phyloP scores from a whole-genome alignment of 2,329 filamentous ascomycete species.

The Paecilomyces sp. region DNA sequence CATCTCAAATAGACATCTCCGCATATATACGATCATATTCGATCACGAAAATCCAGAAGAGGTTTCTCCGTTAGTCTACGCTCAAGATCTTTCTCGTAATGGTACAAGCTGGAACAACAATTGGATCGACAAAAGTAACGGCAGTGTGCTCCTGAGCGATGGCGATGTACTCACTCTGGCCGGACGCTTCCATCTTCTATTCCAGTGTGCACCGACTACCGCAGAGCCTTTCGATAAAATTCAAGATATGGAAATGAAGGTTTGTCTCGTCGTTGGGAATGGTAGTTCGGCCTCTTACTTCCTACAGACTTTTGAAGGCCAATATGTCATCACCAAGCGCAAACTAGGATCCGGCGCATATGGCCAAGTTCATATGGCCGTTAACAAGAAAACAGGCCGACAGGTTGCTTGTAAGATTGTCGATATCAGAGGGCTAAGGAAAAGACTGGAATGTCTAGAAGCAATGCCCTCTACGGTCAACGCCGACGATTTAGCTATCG shows the following conservation, averaged over 20 bases:
- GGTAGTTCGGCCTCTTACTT: background rate
- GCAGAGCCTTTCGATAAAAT: conserved; percentile 14
- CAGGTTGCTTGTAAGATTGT: conserved; percentile 43
- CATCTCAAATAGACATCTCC: conserved; percentile 36
- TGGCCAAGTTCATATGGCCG: conserved; percentile 38
- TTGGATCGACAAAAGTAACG: conserved; percentile 23
- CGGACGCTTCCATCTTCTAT: conserved; percentile 14
- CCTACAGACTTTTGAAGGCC: conserved; percentile 21
- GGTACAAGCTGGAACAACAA: conserved; percentile 34
- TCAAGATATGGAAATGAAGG: conserved; percentile 29
- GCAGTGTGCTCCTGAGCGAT: conserved; percentile 30
- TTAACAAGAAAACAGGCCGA: conserved; percentile 19
- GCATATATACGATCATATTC: conserved; percentile 37
- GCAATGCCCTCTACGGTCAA: conserved; percentile 4
- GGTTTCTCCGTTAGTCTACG: conserved; percentile 37
- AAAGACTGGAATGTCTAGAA: conserved; percentile 3
- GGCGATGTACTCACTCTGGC: conserved; percentile 29
- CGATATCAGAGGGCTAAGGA: conserved; percentile 24
- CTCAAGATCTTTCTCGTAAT: conserved; percentile 35
- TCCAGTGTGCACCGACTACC: conserved; percentile 5
- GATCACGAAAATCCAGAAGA: conserved; percentile 29
- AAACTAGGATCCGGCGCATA: conserved; percentile 36
- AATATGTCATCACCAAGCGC: conserved; percentile 31
- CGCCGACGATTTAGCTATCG: conserved; percentile 6
- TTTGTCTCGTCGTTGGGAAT: conserved; percentile 8